A percentile compares a stretch with the other conserved stretches of the same genome.
Evolutionary conservation across 2,329 filamentous ascomycete species (phyloP).

Genomic region (Pleurostoma richardsiae): DNA sequence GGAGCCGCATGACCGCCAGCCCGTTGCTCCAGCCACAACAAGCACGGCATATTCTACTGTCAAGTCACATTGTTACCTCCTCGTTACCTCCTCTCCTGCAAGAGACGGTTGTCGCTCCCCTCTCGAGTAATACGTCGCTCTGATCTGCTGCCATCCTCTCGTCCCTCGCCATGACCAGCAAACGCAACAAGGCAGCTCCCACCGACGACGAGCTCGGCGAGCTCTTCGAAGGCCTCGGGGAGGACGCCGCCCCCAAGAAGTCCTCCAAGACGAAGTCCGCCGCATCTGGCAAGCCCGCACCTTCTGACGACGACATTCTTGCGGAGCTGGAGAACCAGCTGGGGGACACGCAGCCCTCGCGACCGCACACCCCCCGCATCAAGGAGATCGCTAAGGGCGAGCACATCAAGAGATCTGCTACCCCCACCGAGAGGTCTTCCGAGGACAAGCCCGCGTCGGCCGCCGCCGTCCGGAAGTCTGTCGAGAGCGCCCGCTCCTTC

Average conservation of each 20-base stretch:
- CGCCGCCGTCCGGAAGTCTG: constrained; percentile 59
- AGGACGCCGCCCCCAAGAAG: constrained; percentile 47
- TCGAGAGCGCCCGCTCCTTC: constrained; percentile 68
- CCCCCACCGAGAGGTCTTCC: constrained; percentile 47
- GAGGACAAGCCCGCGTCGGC: constrained; percentile 54
- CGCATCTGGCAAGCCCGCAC: constrained; percentile 28
- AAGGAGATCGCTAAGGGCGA: constrained; percentile 44
- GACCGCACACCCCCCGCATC: constrained; percentile 78
- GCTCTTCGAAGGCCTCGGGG: constrained; percentile 58
- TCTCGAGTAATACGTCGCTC: not conserved
- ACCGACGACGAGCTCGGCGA: constrained; percentile 61
- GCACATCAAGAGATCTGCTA: constrained; percentile 45
- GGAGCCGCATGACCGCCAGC: too few relatives aligned
- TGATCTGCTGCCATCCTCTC: constrained; percentile 1
- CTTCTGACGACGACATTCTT: constrained; percentile 67
- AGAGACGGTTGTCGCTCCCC: not conserved
- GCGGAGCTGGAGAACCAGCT: constrained; percentile 80
- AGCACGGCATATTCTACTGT: too few relatives aligned
- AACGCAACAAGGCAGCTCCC: constrained; percentile 50
- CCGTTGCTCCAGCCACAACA: too few relatives aligned
- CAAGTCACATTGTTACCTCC: too few relatives aligned
- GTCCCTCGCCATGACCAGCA: constrained; percentile 48
- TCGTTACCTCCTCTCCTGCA: too few relatives aligned
- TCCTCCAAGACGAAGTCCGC: constrained; percentile 35
- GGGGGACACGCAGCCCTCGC: constrained; percentile 64